Evolutionary conservation across 2,329 filamentous ascomycete genomes (phyloP), one percentile per base, ranked within the genome.

Genomic region (Gaeumannomyces sp.): DNA sequence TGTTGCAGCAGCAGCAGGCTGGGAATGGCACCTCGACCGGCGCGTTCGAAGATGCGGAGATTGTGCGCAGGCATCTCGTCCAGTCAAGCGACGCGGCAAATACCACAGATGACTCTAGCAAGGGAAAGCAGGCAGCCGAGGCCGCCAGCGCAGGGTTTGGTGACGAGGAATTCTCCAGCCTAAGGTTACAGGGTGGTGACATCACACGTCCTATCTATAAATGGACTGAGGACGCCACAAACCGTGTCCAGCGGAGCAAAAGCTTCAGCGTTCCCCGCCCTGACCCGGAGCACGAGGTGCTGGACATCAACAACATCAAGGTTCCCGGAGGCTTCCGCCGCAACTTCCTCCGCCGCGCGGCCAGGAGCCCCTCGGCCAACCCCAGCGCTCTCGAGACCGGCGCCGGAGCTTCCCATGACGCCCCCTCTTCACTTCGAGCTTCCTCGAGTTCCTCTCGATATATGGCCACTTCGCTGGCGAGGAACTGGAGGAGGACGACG

Each of bases 401-500:
- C 16, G 53, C 61, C 56, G 45, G 45, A 2, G 10, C 29, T 33
- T 31, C 31, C 29, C 38, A 38, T 16, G 60, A 59, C 7, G 68
- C 69, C 29, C 86, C 86, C 81, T 96, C 38, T 88, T 97, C 66
- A 97, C 95, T 0, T 93, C 85, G 69, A 99, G 91, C 76, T 99
- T 99, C 74, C 85, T 99, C 66, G 96, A 99, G 75, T 99, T 99
- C 72, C 76, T 99, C 62, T 93, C 92, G 10, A 84, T 99, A 35
- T 99, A 97, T 71, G 95, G 95, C 4, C 95, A 99, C 78, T 99
- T 99, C 74, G 95, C 95, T 2, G 95, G 95, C 77, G 95, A 99
- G 76, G 91, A 97, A 73, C 84, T 99, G 16, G 93, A 97, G 75
- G 95, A 99, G 76, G 95, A 98, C 71, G 95, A 98, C 71, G 94